These are phyloP conservation scores for Actinidia chinensis DNA, from an alignment of 179 eudicot genomes.

Conservation along the genomic window DNA sequence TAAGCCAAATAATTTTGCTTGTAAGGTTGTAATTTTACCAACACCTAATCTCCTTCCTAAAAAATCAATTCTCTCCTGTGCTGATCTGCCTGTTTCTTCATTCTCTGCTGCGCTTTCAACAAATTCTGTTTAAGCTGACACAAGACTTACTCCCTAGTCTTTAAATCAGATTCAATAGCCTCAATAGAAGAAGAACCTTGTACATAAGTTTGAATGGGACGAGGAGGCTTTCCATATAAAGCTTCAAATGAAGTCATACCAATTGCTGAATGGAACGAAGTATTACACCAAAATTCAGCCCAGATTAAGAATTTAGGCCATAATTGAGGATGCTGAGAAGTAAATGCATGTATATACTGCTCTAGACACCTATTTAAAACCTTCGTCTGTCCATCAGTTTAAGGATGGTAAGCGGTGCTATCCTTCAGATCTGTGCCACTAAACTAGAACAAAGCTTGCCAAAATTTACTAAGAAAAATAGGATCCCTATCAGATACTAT, in stretches of 20 bases:
- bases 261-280: neutral
- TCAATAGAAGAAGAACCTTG: neutral
- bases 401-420: neutral
- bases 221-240: neutral
- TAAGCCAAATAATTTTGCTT: neutral
- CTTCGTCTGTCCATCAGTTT: neutral
- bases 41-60: neutral
- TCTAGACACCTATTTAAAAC: neutral
- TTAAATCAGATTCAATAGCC: neutral
- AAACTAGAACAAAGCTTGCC: neutral
- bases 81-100: no score
- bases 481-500: neutral
- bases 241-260: neutral
- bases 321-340: no score
- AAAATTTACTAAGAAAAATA: neutral
- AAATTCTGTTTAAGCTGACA: no score
- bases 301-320: neutral
- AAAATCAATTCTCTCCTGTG: no score
- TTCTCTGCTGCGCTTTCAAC: no score
- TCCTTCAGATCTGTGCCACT: neutral
- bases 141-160: no score
- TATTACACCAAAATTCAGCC: neutral
- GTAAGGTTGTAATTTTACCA: neutral
- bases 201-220: neutral
- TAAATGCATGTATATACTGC: no score